Base-by-base conservation (phyloP, 2,329 filamentous ascomycete genomes). In the Xylariales sp. region DNA sequence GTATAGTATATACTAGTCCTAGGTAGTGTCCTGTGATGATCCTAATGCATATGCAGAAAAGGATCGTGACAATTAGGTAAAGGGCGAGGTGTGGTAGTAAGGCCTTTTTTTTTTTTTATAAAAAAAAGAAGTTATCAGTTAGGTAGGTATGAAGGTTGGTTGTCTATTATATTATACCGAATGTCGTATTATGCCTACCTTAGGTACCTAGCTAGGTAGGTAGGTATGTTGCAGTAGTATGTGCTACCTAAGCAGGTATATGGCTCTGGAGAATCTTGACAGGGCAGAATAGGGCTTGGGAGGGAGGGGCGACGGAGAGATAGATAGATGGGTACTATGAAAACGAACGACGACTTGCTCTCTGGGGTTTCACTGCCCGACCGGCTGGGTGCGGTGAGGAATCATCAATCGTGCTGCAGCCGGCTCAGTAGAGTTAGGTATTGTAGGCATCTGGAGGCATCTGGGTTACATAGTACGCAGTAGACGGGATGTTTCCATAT, bases 31-130 rank as follows among this genome's bases (percentile, higher is more conserved):
- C 58, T 62, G 59, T 58, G 64, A 43, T 56, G 56, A 43, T 65
- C 50, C 56, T 46, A 41, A 61, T 49, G 65, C 56, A 64, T 57
- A 53, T 65, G 62, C 61, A 54, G 62, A 55, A 58, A 43, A 39
- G 50, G 57, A 68, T 65, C 46, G 52, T 54, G 49, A 58, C 48
- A 32, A 36, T 48, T 43, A 46, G 46, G 34, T 60, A 57, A 16
- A 36, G n/a, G 28, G 46, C 45, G 23, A 41, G 36, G 48, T 48
- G 56, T 60, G 49, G 41, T 43, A 52, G 60, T 23, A 23, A 36
- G 16, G 30, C 23, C 23, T 36, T 57, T 46, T 30, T 14, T 41
- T 6, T 39, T 39, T 10, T 10, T 1, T 10, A 3, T 39, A 2
- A n/a, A 23, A 23, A 23, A 23, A 23, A 23, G 23, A 23, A 23